A percentile compares a stretch with the other conserved stretches of the same genome.
These are phyloP conservation scores for Penicillium sp. DNA, from an alignment of 2,329 filamentous ascomycete species.

Conservation along the genomic window DNA sequence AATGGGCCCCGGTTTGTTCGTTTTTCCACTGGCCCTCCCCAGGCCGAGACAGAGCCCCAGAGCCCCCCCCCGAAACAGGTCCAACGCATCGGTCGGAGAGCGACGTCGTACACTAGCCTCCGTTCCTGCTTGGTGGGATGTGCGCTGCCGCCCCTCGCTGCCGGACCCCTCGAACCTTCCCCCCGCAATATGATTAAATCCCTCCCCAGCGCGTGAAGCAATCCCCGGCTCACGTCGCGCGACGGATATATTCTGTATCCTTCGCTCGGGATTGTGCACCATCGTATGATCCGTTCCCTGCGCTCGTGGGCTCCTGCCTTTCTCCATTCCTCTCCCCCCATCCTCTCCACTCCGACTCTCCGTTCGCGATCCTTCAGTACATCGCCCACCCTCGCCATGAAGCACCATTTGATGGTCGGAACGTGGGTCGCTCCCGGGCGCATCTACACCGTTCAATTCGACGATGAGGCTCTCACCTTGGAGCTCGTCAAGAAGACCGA, in stretches of 20 bases:
- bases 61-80: background rate
- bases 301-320: conserved; percentile 13
- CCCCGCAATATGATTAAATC: conserved; percentile 16
- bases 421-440: conserved; percentile 89
- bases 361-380: conserved; percentile 19
- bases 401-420: conserved; percentile 88
- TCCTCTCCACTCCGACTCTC: background rate
- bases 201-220: background rate
- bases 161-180: conserved; percentile 12
- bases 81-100: conserved; percentile 8
- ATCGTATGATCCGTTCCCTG: conserved; percentile 25
- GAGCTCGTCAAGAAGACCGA: conserved; percentile 77
- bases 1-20: background rate
- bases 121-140: no score
- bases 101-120: no score
- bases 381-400: conserved; percentile 58
- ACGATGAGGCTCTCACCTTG: conserved; percentile 76
- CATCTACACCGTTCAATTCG: conserved; percentile 87
- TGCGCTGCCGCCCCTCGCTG: conserved; percentile 25
- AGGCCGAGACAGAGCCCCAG: no score
- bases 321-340: background rate
- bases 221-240: background rate
- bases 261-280: conserved; percentile 9
- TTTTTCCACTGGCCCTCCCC: background rate
- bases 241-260: conserved; percentile 20